Evolutionary conservation across 495 filamentous ascomycete species (phyloP).

Genomic region (Aspergillus ostianus): DNA sequence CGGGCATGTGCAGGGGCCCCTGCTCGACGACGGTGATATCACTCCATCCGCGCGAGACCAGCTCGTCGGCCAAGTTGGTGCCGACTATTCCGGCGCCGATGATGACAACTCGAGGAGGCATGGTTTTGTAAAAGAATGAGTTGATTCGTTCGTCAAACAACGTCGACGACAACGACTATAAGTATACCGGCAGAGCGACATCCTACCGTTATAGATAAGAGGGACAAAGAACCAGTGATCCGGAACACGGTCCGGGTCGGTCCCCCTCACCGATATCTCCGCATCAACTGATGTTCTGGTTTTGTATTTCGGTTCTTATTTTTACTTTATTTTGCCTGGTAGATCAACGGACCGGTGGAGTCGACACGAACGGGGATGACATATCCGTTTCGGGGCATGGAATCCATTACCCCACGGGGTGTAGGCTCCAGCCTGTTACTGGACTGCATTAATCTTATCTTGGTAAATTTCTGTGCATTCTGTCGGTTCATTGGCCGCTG

Average conservation of each 20-base stretch:
- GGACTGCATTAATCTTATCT: no score
- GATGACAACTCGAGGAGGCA: slow-evolving; percentile 38
- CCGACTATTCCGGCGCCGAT: slow-evolving; percentile 56
- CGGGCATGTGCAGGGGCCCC: slow-evolving; percentile 49
- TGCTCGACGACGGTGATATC: slow-evolving; percentile 56
- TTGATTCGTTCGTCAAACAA: background rate
- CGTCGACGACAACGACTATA: background rate
- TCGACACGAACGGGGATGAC: background rate
- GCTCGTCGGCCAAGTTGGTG: slow-evolving; percentile 52
- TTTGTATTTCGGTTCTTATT: background rate
- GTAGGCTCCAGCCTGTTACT: background rate
- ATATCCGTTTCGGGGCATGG: background rate
- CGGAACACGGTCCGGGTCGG: background rate
- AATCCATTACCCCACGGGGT: background rate
- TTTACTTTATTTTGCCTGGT: background rate
- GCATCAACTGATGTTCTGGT: background rate
- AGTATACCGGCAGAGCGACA: background rate
- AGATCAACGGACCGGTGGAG: background rate
- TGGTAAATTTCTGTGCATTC: no score
- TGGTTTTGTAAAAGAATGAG: background rate
- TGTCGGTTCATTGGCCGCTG: no score
- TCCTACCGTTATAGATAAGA: background rate
- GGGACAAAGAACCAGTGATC: background rate
- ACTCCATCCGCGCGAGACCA: slow-evolving; percentile 48
- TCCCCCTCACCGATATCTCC: background rate